A percentile compares a stretch with the other conserved stretches of the same genome.
Conservation (phyloP, 2,329 filamentous ascomycete species). For the Trichophyton rubrum region DNA sequence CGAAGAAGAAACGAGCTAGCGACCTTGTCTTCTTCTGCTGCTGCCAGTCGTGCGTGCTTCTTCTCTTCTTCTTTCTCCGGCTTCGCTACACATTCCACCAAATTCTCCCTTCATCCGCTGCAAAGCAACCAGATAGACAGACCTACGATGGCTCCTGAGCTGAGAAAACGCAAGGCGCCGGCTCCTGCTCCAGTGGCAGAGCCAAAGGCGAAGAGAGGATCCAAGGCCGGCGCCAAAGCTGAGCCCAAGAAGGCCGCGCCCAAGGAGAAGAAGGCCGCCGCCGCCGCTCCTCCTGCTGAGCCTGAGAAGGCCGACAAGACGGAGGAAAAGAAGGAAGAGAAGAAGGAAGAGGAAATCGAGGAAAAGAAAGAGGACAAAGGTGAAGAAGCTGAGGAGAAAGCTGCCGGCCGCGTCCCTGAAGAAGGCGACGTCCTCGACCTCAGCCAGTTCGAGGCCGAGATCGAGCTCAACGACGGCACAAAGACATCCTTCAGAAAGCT, state of each 20-base stretch:
- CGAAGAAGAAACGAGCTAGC: constrained; percentile 4
- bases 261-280: constrained; percentile 21
- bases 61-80: neutral
- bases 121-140: neutral
- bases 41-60: neutral
- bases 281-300: neutral
- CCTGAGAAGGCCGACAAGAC: neutral
- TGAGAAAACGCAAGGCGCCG: constrained; percentile 50
- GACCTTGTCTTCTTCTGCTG: neutral
- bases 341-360: neutral
- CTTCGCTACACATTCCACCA: constrained; percentile 7
- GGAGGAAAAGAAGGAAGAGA: neutral
- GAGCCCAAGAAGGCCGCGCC: constrained; percentile 19
- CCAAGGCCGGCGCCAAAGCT: constrained; percentile 19
- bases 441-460: constrained; percentile 49
- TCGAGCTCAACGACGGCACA: constrained; percentile 73
- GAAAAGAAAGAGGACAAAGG: constrained; percentile 10
- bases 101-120: neutral
- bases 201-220: constrained; percentile 25
- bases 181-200: constrained; percentile 35
- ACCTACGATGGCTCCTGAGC: constrained; percentile 35
- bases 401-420: neutral
- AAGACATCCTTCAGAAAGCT: constrained; percentile 70
- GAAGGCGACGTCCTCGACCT: constrained; percentile 42
- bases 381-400: neutral